These are phyloP conservation scores for Phtheirospermum japonicum DNA, from an alignment of 257 asterid genomes.

Conservation along the genomic window DNA sequence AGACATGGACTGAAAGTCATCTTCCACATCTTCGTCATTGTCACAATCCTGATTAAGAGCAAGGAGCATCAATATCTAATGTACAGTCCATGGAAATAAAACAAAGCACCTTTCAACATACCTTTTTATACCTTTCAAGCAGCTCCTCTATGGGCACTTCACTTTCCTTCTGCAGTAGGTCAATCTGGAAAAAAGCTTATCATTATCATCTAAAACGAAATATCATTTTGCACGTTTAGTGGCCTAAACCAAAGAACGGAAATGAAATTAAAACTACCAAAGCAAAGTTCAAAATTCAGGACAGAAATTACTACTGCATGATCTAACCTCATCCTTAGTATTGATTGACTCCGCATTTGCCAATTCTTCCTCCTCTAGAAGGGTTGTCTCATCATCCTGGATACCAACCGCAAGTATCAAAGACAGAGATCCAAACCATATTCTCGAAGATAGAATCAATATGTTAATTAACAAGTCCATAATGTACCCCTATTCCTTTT, in stretches of 20 bases:
- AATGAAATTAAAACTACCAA: conserved; percentile 13
- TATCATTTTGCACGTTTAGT: conserved; percentile 19
- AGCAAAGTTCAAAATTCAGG: conserved; percentile 16
- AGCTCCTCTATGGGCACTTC: conserved; percentile 85
- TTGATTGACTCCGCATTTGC: conserved; percentile 61
- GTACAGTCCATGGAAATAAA: conserved; percentile 24
- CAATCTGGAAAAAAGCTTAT: conserved; percentile 55
- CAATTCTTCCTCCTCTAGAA: conserved; percentile 85
- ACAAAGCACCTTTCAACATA: conserved; percentile 39
- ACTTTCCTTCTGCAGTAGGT: conserved; percentile 82
- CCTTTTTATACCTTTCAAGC: conserved; percentile 93
- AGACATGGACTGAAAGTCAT: conserved; percentile 42
- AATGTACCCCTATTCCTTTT: conserved; percentile 10
- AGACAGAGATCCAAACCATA: conserved; percentile 14
- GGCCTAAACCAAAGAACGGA: conserved; percentile 24
- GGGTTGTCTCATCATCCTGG: conserved; percentile 96
- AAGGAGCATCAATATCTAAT: conserved; percentile 30
- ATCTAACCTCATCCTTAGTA: conserved; percentile 60
- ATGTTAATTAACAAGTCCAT: conserved; percentile 8
- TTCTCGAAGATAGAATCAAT: conserved; percentile 11
- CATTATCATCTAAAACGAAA: conserved; percentile 25
- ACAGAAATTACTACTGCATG: conserved; percentile 13
- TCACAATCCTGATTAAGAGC: conserved; percentile 49
- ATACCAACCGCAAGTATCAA: conserved; percentile 26
- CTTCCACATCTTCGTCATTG: conserved; percentile 42